Base-by-base conservation (phyloP, 2,329 filamentous ascomycete species). In the Neocatenulostroma microsporum region DNA sequence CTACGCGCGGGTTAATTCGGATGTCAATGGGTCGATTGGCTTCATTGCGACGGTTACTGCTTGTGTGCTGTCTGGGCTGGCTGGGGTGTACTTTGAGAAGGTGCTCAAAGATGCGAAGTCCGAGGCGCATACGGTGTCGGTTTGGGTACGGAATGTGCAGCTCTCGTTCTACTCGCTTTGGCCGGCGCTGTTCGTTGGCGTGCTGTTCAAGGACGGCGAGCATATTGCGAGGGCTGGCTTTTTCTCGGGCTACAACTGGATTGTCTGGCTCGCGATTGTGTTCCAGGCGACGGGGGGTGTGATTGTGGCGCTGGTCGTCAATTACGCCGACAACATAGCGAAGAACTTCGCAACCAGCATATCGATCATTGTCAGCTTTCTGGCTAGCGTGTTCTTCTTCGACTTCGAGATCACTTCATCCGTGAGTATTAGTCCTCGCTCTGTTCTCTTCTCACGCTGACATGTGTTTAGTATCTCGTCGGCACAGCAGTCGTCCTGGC, bases 71-170 rank as follows among this genome's bases (percentile, higher is more conserved):
- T 94, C 88, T 1, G 87, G 87, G 3, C 66, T 94, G 32, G 89
- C 86, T 0, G 84, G 87, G 0, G 85, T 89, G 1, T 86, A 84
- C 52, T 88, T 89, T 47, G 84, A 96, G 60, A 95, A 93, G 63
- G 79, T 95, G 3, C 69, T 96, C 37, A 94, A 93, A 60, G 83
- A 94, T 47, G 82, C 83, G n/a, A 54, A 49, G 36, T 36, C 34
- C 19, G 42, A 31, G 5, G 72, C 76, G 0, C 72, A 73, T 2
- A 73, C 78, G 31, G 80, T 80, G 5, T 89, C 85, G 1, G 72
- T 96, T 10, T 98, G 91, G 91, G 80, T 91, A 28, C 80, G 91
- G 44, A 98, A 96, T 58, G 82, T 95, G 30, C 91, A 98, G 61
- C 69, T 98, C 17, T 88, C 87, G 1, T 84, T 95, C 56, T 98